Evolutionary conservation across 1,284 basidiomycete species (phyloP).

Genomic region (Trichosporon coremiiforme): DNA sequence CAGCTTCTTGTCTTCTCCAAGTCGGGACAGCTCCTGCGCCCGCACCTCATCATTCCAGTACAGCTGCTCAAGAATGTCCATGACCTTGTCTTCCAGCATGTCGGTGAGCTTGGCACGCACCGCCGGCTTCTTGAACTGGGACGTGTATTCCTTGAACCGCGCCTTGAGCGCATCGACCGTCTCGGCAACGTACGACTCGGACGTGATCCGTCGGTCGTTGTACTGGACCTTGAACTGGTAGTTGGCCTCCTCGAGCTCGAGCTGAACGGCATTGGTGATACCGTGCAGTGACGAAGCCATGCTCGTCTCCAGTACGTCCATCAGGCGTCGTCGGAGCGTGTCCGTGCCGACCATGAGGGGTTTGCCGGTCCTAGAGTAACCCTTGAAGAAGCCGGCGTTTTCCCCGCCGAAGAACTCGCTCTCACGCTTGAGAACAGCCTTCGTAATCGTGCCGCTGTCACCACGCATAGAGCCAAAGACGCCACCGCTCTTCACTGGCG

Average conservation of each 20-base stretch:
- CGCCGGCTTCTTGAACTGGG: constrained; percentile 84
- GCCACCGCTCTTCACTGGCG: constrained; percentile 37
- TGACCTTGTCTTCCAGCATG: constrained; percentile 92
- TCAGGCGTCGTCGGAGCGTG: constrained; percentile 81
- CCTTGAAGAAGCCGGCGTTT: constrained; percentile 51
- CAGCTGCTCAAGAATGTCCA: constrained; percentile 94
- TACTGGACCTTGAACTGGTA: constrained; percentile 99
- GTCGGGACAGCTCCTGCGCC: constrained; percentile 69
- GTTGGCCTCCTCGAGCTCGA: constrained; percentile 92
- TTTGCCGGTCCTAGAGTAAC: constrained; percentile 2
- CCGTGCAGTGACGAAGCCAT: constrained; percentile 95
- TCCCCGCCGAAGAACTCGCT: constrained; percentile 80
- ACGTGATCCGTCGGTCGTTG: constrained; percentile 91
- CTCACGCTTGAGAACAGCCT: constrained; percentile 70
- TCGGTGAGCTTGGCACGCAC: constrained; percentile 84
- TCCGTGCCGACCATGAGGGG: constrained; percentile 81
- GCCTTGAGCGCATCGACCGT: constrained; percentile 91
- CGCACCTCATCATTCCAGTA: constrained; percentile 90
- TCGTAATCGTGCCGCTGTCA: constrained; percentile 54
- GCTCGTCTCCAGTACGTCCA: constrained; percentile 95
- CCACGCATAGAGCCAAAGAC: constrained; percentile 55
- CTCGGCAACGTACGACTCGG: constrained; percentile 97
- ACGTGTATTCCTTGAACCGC: constrained; percentile 82
- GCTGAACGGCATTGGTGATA: constrained; percentile 93
- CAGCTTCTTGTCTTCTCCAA: constrained; percentile 72